phyloP scores from a whole-genome alignment of 371 early-diverging fungal genomes.

The Rhizopus microsporus region DNA sequence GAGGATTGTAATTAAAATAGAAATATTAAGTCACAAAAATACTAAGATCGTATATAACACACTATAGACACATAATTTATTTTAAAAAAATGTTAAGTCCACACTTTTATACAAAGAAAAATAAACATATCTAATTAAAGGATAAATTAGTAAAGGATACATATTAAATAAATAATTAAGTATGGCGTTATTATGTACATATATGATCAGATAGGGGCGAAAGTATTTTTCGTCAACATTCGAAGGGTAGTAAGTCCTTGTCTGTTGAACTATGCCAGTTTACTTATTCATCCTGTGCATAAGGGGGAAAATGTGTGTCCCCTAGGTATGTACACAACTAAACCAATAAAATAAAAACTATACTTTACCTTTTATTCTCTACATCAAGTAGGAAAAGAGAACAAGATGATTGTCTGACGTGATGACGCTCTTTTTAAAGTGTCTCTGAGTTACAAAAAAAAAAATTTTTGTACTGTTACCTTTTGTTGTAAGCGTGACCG shows the following conservation, averaged over 20 bases:
- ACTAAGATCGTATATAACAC: too few relatives aligned
- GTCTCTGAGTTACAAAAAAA: background rate
- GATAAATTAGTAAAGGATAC: too few relatives aligned
- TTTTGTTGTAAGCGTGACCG: background rate
- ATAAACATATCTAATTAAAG: too few relatives aligned
- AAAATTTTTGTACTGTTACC: background rate
- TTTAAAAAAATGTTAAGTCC: too few relatives aligned
- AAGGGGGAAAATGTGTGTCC: background rate
- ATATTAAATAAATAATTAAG: too few relatives aligned
- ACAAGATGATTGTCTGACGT: background rate
- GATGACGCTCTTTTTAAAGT: too few relatives aligned
- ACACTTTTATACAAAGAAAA: too few relatives aligned
- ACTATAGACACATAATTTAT: too few relatives aligned
- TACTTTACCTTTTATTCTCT: background rate
- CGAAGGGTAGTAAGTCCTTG: background rate
- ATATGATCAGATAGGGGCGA: background rate
- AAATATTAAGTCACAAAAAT: too few relatives aligned
- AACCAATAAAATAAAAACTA: background rate
- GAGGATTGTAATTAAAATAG: too few relatives aligned
- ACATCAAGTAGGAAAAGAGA: background rate
- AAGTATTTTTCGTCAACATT: background rate
- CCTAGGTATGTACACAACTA: background rate
- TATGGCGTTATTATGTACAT: too few relatives aligned
- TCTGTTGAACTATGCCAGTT: slow-evolving; percentile 1
- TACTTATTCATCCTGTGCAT: background rate